A percentile compares a stretch with the other conserved stretches of the same genome.
Conservation (phyloP, 495 filamentous ascomycete genomes). For the Aspergillus avenaceus region DNA sequence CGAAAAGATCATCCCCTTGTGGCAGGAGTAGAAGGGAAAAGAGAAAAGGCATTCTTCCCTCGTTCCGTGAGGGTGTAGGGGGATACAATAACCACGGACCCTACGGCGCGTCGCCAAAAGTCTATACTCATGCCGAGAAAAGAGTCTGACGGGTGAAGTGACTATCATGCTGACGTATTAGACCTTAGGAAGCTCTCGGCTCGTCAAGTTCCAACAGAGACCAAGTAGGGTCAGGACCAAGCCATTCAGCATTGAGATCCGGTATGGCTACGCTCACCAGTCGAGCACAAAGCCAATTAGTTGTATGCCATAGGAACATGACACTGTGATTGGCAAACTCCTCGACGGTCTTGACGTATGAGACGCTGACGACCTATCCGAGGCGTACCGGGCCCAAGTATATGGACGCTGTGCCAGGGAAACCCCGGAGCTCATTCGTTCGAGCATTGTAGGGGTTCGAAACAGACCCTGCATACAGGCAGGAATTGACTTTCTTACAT, state of each 20-base stretch:
- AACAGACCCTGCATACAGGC: background rate
- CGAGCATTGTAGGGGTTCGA: background rate
- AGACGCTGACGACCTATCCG: conserved; percentile 20
- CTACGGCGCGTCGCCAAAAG: no score
- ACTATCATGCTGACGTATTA: conserved; percentile 38
- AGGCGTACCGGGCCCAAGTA: conserved; percentile 35
- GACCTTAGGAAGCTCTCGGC: conserved; percentile 16
- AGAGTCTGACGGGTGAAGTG: no score
- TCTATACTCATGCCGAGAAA: no score
- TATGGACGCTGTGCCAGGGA: conserved; percentile 5
- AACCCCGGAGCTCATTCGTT: conserved; percentile 1
- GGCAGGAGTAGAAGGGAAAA: background rate
- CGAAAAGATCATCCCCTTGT: background rate
- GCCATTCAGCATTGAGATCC: background rate
- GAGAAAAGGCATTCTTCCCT: background rate
- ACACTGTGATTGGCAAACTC: conserved; percentile 8
- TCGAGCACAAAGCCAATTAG: background rate
- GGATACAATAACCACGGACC: background rate
- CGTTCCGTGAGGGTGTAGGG: background rate
- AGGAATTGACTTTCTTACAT: conserved; percentile 9
- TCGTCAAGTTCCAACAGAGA: conserved; percentile 6
- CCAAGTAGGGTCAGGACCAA: background rate
- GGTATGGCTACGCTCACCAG: background rate
- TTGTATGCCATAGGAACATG: background rate
- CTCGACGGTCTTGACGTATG: conserved; percentile 22